Evolutionary conservation across 495 filamentous ascomycete species (phyloP).

Genomic region (Baudoinia panamericana): DNA sequence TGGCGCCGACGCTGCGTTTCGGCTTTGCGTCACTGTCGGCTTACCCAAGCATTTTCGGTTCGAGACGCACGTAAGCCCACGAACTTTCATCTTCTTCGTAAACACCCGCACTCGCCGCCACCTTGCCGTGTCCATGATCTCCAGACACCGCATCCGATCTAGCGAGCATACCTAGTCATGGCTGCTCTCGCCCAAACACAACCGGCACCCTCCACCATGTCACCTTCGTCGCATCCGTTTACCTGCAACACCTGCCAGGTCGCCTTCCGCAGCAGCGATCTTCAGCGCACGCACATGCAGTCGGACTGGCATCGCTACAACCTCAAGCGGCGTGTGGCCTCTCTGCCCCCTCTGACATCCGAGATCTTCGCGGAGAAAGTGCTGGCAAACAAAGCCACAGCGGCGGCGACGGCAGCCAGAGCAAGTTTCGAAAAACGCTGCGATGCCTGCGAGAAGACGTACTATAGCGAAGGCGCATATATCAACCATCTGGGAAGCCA

Average conservation of each 20-base stretch:
- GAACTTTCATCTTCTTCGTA: no score
- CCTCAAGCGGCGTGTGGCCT: slow-evolving; percentile 86
- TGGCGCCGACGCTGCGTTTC: no score
- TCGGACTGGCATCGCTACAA: slow-evolving; percentile 89
- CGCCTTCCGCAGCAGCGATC: slow-evolving; percentile 82
- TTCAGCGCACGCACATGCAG: slow-evolving; percentile 92
- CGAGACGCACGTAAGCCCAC: no score
- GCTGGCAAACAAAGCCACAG: slow-evolving; percentile 73
- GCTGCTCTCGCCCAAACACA: slow-evolving; percentile 12
- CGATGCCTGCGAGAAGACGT: slow-evolving; percentile 74
- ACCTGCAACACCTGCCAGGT: slow-evolving; percentile 98
- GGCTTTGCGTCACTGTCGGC: no score
- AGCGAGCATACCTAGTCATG: slow-evolving; percentile 10
- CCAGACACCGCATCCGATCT: background rate
- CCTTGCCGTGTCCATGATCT: background rate
- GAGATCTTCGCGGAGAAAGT: slow-evolving; percentile 95
- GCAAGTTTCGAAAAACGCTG: slow-evolving; percentile 80
- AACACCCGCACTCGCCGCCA: background rate
- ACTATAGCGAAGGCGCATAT: slow-evolving; percentile 91
- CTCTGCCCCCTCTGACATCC: slow-evolving; percentile 79
- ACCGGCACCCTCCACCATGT: slow-evolving; percentile 1
- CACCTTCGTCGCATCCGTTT: slow-evolving; percentile 57
- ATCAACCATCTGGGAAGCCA: slow-evolving; percentile 83
- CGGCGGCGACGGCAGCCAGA: slow-evolving; percentile 71
- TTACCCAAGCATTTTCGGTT: no score